Percentiles rank a stretch among this genome's conserved stretches.
phyloP scores from a whole-genome alignment of 225 moss, liverwort and hornwort species.

The Straminergon stramineum region DNA sequence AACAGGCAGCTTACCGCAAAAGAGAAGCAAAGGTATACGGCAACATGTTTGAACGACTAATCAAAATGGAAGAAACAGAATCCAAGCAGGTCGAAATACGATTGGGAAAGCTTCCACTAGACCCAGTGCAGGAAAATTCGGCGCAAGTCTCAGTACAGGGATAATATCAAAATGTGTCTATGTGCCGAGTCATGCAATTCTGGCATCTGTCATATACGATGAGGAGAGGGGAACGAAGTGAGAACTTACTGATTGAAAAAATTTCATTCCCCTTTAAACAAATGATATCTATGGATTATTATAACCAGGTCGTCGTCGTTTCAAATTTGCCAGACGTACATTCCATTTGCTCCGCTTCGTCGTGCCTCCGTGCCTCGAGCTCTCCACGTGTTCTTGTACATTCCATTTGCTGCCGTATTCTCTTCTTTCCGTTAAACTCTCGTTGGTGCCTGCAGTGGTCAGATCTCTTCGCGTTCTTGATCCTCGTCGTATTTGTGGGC shows the following conservation, averaged over 20 bases:
- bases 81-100: neutral
- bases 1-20: slow-evolving; percentile 55
- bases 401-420: neutral
- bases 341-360: neutral
- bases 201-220: neutral
- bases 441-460: neutral
- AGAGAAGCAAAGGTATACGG: slow-evolving; percentile 74
- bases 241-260: neutral
- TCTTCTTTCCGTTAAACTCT: neutral
- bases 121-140: neutral
- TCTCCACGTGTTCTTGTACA: neutral
- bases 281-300: neutral
- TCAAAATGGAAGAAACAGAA: slow-evolving; percentile 63
- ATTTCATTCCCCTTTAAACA: neutral
- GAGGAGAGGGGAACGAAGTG: neutral
- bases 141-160: slow-evolving; percentile 4
- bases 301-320: neutral
- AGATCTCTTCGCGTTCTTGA: neutral
- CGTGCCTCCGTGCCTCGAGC: neutral
- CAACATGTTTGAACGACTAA: slow-evolving; percentile 75
- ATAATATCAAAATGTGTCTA: neutral
- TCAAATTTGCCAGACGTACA: neutral
- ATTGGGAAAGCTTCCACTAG: slow-evolving; percentile 1
- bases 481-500: neutral
- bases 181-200: neutral